A percentile compares a stretch with the other conserved stretches of the same genome.
These are phyloP conservation scores for Nothophoma quercina DNA, from an alignment of 2,329 filamentous ascomycete genomes.

Conservation along the genomic window DNA sequence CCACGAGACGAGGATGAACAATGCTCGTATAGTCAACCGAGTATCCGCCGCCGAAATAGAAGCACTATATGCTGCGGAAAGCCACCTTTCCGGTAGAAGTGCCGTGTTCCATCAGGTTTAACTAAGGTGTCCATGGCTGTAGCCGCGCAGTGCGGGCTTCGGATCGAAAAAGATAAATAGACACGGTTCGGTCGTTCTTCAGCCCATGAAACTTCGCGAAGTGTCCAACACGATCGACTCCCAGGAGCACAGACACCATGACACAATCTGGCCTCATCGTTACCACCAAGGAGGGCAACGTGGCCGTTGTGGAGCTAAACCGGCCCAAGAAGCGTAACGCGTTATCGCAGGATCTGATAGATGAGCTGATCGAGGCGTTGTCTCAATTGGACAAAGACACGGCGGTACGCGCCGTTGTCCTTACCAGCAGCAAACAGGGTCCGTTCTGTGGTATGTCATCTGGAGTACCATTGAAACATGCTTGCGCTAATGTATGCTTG, in stretches of 20 bases:
- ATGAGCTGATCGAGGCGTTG: slow-evolving; percentile 40
- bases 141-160: background rate
- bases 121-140: too few species aligned
- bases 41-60: background rate
- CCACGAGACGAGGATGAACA: background rate
- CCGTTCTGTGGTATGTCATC: slow-evolving; percentile 68
- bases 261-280: slow-evolving; percentile 18
- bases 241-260: slow-evolving; percentile 1
- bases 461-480: background rate
- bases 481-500: slow-evolving; percentile 16
- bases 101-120: background rate
- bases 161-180: slow-evolving; percentile 12
- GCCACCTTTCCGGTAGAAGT: background rate
- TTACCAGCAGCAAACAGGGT: slow-evolving; percentile 85
- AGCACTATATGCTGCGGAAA: background rate
- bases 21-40: background rate
- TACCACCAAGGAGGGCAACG: slow-evolving; percentile 39
- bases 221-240: background rate
- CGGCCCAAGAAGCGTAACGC: slow-evolving; percentile 67
- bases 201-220: background rate
- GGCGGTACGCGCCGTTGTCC: slow-evolving; percentile 53
- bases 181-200: background rate
- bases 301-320: slow-evolving; percentile 61
- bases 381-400: slow-evolving; percentile 26
- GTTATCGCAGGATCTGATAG: slow-evolving; percentile 61